Conservation (phyloP, 2,329 filamentous ascomycete genomes). For the Aspergillus sp. region DNA sequence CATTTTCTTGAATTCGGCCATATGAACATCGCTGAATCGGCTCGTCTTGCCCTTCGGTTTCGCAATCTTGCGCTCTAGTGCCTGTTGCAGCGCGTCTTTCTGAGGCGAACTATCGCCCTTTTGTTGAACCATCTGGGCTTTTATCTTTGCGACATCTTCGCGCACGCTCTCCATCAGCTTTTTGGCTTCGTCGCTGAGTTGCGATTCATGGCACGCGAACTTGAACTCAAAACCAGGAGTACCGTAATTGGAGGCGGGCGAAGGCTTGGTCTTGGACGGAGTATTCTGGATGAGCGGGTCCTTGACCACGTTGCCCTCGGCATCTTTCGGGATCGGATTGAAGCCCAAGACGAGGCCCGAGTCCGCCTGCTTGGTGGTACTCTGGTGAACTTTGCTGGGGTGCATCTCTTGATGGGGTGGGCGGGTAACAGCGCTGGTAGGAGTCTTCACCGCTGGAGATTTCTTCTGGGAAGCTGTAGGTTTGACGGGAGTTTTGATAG, state of each 20-base stretch:
- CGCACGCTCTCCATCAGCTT: constrained; percentile 66
- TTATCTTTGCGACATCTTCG: constrained; percentile 69
- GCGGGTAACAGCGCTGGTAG: constrained; percentile 61
- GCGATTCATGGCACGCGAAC: constrained; percentile 43
- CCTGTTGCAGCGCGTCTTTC: constrained; percentile 40
- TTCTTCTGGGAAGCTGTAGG: constrained; percentile 15
- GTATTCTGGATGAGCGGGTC: constrained; percentile 33
- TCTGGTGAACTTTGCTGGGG: constrained; percentile 75
- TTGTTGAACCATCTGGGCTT: constrained; percentile 64
- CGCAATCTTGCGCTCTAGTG: constrained; percentile 67
- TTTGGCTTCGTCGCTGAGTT: constrained; percentile 52
- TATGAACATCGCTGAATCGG: constrained; percentile 82
- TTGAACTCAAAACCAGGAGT: constrained; percentile 49
- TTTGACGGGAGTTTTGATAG: constrained; percentile 23
- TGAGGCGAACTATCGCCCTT: constrained; percentile 54
- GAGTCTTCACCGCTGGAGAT: constrained; percentile 29
- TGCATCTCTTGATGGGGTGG: constrained; percentile 84
- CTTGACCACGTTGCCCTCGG: constrained; percentile 35
- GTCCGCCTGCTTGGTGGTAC: constrained; percentile 72
- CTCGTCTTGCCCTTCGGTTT: constrained; percentile 73
- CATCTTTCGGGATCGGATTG: constrained; percentile 62
- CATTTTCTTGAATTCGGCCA: constrained; percentile 94
- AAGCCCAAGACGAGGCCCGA: constrained; percentile 82
- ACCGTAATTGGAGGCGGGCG: constrained; percentile 34
- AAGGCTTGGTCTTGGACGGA: constrained; percentile 41